Evolutionary conservation across 2,329 filamentous ascomycete species (phyloP), one percentile per base, ranked within the genome.

Genomic region (Aciculosporium take): DNA sequence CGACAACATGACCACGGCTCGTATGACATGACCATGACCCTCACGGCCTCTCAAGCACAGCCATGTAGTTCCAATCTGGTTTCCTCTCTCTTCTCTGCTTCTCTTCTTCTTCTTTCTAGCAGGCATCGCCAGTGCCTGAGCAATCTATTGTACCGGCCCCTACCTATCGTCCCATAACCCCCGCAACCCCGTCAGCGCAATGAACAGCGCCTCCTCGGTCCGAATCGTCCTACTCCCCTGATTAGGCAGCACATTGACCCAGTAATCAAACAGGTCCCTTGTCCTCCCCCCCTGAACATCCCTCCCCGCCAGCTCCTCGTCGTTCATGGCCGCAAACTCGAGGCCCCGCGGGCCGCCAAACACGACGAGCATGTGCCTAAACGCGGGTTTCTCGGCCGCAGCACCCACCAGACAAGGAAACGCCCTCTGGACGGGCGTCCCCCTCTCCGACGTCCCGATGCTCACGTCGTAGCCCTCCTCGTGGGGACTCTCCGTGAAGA

Each of bases 161-260:
- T 37, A 49, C 37, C 41, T 46, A 21, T 34, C 35, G 7, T 66
- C 63, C 74, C 68, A 81, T 44, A 79, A 49, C 45, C 65, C 68
- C 53, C 78, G 72, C 54, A 91, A 55, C 2, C 76, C 75, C 53
- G 79, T 80, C 56, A 93, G 58, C 0, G 79, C 84, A 54, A 91
- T 74, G 63, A 82, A 84, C 15, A 93, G 62, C 1, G 85, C 84
- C 62, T 94, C 86, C 51, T 93, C 85, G 0, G 85, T 91, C 46
- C 83, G 67, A 46, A 94, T 89, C 1, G 79, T 86, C 51, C 85
- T 69, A 56, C 83, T 89, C 1, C 84, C 85, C 58, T 93, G 86
- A 1, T 77, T 76, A 3, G 84, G 83, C 48, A 87, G 68, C 34
- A 91, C 69, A 57, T 94, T 84, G 15, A 93, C 69, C 84, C 84